Conservation (phyloP, 495 filamentous ascomycete genomes). For the Penicillium goetzii region DNA sequence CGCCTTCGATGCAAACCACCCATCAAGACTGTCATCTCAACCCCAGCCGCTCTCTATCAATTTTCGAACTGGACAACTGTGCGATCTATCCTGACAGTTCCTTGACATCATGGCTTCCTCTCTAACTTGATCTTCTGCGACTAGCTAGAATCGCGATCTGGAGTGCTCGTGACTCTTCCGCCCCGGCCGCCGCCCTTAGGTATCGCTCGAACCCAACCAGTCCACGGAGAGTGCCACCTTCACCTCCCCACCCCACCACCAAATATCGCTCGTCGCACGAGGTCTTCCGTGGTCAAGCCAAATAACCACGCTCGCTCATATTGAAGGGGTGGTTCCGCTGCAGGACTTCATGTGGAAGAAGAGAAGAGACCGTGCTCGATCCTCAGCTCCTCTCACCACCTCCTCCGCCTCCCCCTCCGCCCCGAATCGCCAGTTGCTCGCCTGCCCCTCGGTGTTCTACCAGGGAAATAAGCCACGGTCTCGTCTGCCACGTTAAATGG, state of each 20-base stretch:
- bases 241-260: constrained; percentile 14
- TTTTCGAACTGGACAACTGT: constrained; percentile 28
- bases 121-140: constrained; percentile 22
- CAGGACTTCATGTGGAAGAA: constrained; percentile 56
- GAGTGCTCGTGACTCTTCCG: constrained; percentile 41
- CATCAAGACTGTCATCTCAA: constrained; percentile 39
- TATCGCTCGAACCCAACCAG: constrained; percentile 30
- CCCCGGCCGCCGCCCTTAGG: constrained; percentile 37
- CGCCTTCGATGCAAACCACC: constrained; percentile 51
- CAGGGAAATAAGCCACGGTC: constrained; percentile 43
- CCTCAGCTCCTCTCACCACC: constrained; percentile 43
- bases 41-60: constrained; percentile 24
- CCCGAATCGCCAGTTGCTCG: constrained; percentile 26
- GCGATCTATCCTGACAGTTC: constrained; percentile 18
- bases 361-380: constrained; percentile 54
- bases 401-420: constrained; percentile 35
- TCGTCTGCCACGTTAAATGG: constrained; percentile 69
- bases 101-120: constrained; percentile 2
- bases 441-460: constrained; percentile 30
- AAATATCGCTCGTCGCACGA: constrained; percentile 8
- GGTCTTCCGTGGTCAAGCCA: constrained; percentile 16
- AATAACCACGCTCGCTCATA: constrained; percentile 15
- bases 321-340: constrained; percentile 41
- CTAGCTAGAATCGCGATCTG: constrained; percentile 26
- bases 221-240: constrained; percentile 16